These are phyloP conservation scores for Pisolithus sp. DNA, from an alignment of 768 basidiomycete species.

Conservation along the genomic window DNA sequence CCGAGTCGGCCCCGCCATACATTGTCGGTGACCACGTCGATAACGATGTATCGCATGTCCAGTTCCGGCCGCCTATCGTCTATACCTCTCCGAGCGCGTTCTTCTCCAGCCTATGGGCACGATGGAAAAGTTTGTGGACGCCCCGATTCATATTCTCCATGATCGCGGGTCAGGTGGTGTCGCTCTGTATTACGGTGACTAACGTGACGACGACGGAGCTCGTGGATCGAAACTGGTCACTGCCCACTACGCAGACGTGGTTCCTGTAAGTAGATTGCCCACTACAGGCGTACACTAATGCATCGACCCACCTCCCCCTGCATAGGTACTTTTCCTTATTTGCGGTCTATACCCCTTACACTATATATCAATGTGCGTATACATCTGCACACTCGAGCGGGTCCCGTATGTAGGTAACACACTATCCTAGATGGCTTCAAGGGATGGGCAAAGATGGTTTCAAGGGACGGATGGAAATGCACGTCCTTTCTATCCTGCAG, in stretches of 20 bases:
- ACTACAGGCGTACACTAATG: not conserved
- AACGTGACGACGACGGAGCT: slow-evolving; percentile 83
- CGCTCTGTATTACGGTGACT: slow-evolving; percentile 84
- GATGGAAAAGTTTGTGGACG: slow-evolving; percentile 78
- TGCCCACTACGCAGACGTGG: slow-evolving; percentile 78
- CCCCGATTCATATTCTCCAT: slow-evolving; percentile 62
- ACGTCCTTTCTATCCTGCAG: slow-evolving; percentile 15
- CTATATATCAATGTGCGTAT: slow-evolving; percentile 74
- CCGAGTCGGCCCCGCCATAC: slow-evolving; percentile 5
- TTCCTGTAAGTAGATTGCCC: slow-evolving; percentile 55
- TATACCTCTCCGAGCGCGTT: slow-evolving; percentile 59
- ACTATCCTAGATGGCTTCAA: slow-evolving; percentile 60
- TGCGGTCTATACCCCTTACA: slow-evolving; percentile 77
- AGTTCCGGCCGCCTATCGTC: slow-evolving; percentile 52
- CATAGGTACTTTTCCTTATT: slow-evolving; percentile 74
- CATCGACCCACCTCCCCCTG: not conserved
- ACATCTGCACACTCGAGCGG: no score
- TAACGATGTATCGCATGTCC: not conserved
- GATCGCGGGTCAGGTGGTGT: slow-evolving; percentile 75
- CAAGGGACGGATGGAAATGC: slow-evolving; percentile 87
- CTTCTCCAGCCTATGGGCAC: slow-evolving; percentile 40
- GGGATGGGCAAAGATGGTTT: slow-evolving; percentile 73
- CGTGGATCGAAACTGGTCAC: slow-evolving; percentile 56
- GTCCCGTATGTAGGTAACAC: not conserved
- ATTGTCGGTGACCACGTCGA: not conserved